Evolutionary conservation across 139 green algal species (phyloP), one percentile per base, ranked within the genome.

Genomic region (Dunaliella primolecta): DNA sequence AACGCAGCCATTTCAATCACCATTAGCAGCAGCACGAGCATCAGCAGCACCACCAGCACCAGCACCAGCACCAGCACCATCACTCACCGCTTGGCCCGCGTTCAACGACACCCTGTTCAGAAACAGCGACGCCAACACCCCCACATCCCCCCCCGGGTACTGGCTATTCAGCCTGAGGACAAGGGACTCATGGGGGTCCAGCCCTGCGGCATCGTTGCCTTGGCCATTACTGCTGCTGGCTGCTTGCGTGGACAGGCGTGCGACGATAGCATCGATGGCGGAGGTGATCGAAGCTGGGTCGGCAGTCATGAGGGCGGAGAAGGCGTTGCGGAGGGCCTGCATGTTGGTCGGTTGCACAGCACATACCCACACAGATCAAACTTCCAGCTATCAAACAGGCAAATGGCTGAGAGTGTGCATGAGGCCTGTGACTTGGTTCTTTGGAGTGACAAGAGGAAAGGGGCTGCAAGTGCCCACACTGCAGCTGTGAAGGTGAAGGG

Each of bases 71-170:
- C n/a, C n/a, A n/a, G n/a, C n/a, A n/a, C n/a, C 46, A 64, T 64
- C 46, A 64, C 46, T 64, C 46, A 64, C 46, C 46, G 46, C 46
- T 64, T 64, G 46, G 46, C 46, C 46, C 15, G 46, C 46, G 7
- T 7, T 15, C 46, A 64, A 15, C 46, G 46, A 64, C 29, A 98
- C 88, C 70, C 94, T 85, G 92, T 99, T 99, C 74, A 99, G 94
- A 89, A 99, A 98, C 93, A 93, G 98, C 2, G 93, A 87, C 21
- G 94, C 92, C 29, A 99, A 86, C 31, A 99, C 91, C 77, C 97
- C 97, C 20, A 99, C 94, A 84, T 98, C 96, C n/a, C 93, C 91
- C 1, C 89, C 87, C 0, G 97, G 97, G 88, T 99, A 99, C 90
- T 99, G 96, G 20, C 89, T 30, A 75, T 98, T 87, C 75, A 99